These are phyloP conservation scores for Stylonectria norvegica DNA, from an alignment of 2,329 filamentous ascomycete genomes.

Conservation along the genomic window DNA sequence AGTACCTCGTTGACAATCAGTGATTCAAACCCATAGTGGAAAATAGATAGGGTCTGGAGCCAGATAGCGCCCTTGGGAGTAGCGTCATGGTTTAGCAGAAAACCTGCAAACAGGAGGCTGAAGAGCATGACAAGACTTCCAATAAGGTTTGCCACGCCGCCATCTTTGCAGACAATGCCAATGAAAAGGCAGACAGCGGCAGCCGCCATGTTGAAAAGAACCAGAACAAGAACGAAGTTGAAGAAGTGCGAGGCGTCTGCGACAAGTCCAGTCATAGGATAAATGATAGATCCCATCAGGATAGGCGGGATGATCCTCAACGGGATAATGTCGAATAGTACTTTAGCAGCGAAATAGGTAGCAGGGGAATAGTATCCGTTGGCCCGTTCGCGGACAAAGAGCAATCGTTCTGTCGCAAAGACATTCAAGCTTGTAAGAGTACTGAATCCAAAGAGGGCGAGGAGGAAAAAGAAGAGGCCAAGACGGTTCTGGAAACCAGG, in stretches of 20 bases:
- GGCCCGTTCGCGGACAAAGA: conserved; percentile 90
- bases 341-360: conserved; percentile 92
- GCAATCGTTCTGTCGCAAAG: conserved; percentile 82
- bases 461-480: conserved; percentile 94
- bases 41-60: conserved; percentile 92
- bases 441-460: conserved; percentile 94
- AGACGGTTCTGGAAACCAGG: conserved; percentile 96
- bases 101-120: conserved; percentile 87
- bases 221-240: conserved; percentile 85
- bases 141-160: conserved; percentile 86
- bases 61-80: conserved; percentile 83
- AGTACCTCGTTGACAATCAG: conserved; percentile 97
- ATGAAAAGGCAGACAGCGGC: conserved; percentile 94
- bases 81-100: conserved; percentile 90
- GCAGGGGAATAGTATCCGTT: conserved; percentile 95
- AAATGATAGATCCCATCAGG: conserved; percentile 92
- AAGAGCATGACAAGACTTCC: conserved; percentile 97
- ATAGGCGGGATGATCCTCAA: conserved; percentile 92
- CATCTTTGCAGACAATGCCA: conserved; percentile 90
- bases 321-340: conserved; percentile 96
- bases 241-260: conserved; percentile 80
- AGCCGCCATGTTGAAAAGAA: conserved; percentile 93
- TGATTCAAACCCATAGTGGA: conserved; percentile 96
- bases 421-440: conserved; percentile 91
- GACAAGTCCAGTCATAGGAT: conserved; percentile 94